Evolutionary conservation across 148 eudicot species (phyloP), one percentile per base, ranked within the genome.

Genomic region (Diospyros lotus): DNA sequence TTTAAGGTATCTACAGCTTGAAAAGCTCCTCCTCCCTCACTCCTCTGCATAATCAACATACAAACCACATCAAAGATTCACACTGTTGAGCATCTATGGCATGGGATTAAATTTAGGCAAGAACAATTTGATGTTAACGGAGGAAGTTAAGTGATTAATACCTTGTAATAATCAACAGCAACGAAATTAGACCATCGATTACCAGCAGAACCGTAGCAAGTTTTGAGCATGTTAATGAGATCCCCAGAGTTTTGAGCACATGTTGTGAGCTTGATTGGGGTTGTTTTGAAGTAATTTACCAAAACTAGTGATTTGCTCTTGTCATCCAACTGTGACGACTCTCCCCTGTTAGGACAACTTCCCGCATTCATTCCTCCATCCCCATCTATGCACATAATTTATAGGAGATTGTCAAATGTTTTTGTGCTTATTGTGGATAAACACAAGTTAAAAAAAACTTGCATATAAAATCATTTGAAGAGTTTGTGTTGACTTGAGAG

Each of bases 21-120:
- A 74, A 93, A 93, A 64, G 89, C 68, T 50, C 96, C 98, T n/a
- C 93, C 98, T 69, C 94, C 96, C n/a, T 89, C 85, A 63, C 96
- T 91, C 67, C 94, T 89, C 98, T 91, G 78, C 78, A 69, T 39
- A 45, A 80, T 58, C 3, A 15, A 58, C 48, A 67, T 2, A n/a
- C 12, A 53, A 17, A 4, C 10, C 50, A 62, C 6, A 50, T 2
- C 39, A 42, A n/a, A 79, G n/a, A n/a, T n/a, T n/a, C n/a, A n/a
- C n/a, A n/a, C n/a, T n/a, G n/a, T n/a, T n/a, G n/a, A n/a, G n/a
- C n/a, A n/a, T n/a, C n/a, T n/a, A n/a, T n/a, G n/a, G n/a, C 10
- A 40, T 9, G 69, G 52, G 39, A 17, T 4, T 50, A 10, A 66
- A 50, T 14, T 14, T 18, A n/a, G 53, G 12, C 1, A 40, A 59